Percentiles rank a stretch among this genome's conserved stretches.
These are phyloP conservation scores for Fraxinus dipetala DNA, from an alignment of 305 asterid species.

Conservation along the genomic window DNA sequence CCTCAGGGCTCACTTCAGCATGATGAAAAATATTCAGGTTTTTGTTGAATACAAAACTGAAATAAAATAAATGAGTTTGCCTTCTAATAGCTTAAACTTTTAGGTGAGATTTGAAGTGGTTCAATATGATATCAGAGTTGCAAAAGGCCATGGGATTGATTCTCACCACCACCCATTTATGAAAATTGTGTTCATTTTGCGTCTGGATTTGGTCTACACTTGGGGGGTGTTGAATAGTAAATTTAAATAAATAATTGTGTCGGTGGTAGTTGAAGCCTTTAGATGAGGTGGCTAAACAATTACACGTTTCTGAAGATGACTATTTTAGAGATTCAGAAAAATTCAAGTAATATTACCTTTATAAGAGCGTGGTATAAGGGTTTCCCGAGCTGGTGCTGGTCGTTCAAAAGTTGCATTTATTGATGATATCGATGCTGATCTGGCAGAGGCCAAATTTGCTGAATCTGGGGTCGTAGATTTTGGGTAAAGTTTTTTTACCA, in stretches of 20 bases:
- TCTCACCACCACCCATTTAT: background rate
- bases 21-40: background rate
- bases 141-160: background rate
- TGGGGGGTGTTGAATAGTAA: background rate
- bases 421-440: constrained; percentile 79
- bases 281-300: background rate
- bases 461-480: constrained; percentile 63
- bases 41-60: background rate
- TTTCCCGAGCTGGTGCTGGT: constrained; percentile 46
- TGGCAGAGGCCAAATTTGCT: constrained; percentile 44
- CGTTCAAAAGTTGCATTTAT: constrained; percentile 57
- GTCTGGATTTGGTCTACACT: background rate
- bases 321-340: background rate
- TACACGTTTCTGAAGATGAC: background rate
- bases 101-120: background rate
- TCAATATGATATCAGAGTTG: background rate
- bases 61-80: background rate
- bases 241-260: background rate
- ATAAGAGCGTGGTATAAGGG: constrained; percentile 62
- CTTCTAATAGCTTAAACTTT: background rate
- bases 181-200: background rate
- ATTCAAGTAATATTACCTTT: constrained; percentile 43
- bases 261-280: background rate
- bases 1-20: constrained; percentile 37
- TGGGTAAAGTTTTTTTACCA: constrained; percentile 71